Base-by-base conservation (phyloP, 2,329 filamentous ascomycete genomes). In the Acephala macrosclerotiorum region DNA sequence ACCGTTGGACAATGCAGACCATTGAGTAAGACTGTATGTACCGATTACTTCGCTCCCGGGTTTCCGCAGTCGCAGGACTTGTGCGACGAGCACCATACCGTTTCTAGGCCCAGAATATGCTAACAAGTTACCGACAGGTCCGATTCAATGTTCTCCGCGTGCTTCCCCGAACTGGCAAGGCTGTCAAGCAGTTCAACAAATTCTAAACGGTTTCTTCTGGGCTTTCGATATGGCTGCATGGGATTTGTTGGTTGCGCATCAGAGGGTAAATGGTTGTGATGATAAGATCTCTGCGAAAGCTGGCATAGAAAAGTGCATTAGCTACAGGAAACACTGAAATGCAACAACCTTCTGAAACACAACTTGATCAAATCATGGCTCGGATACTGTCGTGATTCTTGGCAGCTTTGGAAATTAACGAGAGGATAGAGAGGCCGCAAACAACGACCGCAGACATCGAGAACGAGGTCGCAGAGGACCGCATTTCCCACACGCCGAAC, bases 131-230 rank as follows among this genome's bases (percentile, higher is more conserved):
- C 12, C 5, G 67, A 58, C 74, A 97, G 94, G 92, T 97, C 81
- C 96, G 96, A 82, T 99, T 99, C 93, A 99, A 99, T 88, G 94
- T 97, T 81, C 93, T 99, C 81, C 94, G 96, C 80, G 96, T 99
- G 79, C 92, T 98, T 79, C 95, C 95, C 85, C 91, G 94, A 86
- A 97, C 93, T 79, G 93, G 94, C 85, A 97, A 97, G 91, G 85
- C 89, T 78, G 94, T 97, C 84, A 99, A 99, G 94, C 84, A 90
- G 83, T 99, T 99, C 90, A 87, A 83, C 88, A 99, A 99, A 89
- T 99, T 99, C 89, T 99, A 97, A 90, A 70, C 69, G 69, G 66
- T 73, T 74, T 73, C 68, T 71, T 72, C 65, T 71, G 74, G 75
- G 72, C 66, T 70, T 73, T 61, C 26, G 65, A 68, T 57, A 71